A percentile compares a stretch with the other conserved stretches of the same genome.
Conservation (phyloP, 768 basidiomycete genomes). For the Lactifluus piperatus region DNA sequence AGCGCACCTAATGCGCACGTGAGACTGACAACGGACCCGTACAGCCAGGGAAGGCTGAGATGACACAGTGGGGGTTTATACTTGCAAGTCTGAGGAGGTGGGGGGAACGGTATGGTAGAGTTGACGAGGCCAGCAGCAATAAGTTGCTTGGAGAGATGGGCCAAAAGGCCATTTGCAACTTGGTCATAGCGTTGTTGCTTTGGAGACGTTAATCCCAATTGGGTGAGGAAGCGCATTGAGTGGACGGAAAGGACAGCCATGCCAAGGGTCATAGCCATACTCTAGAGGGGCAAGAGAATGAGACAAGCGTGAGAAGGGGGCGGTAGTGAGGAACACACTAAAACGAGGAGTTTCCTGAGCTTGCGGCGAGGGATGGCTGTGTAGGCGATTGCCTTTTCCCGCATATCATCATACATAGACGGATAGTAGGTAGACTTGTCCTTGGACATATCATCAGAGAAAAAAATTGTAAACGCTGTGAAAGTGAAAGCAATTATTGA, state of each 20-base stretch:
- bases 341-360: conserved; percentile 10
- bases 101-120: neutral
- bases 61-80: conserved; percentile 5
- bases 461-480: conserved; percentile 9
- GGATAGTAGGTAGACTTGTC: conserved; percentile 8
- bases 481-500: too few species aligned
- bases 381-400: neutral
- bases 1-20: conserved; percentile 6
- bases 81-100: conserved; percentile 10
- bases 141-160: conserved; percentile 3
- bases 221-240: conserved; percentile 8
- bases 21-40: conserved; percentile 10
- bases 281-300: conserved; percentile 1
- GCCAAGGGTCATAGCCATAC: conserved; percentile 14
- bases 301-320: neutral
- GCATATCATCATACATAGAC: conserved; percentile 11
- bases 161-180: conserved; percentile 4
- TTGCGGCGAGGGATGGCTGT: conserved; percentile 11
- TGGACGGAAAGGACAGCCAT: conserved; percentile 16
- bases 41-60: conserved; percentile 16
- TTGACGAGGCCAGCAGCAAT: conserved; percentile 9
- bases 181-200: neutral
- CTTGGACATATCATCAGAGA: conserved; percentile 12
- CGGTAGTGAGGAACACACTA: conserved; percentile 3
- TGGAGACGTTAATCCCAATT: conserved; percentile 3